Evolutionary conservation across 768 basidiomycete species (phyloP).

Genomic region (Coprinellus aureogranulatus): DNA sequence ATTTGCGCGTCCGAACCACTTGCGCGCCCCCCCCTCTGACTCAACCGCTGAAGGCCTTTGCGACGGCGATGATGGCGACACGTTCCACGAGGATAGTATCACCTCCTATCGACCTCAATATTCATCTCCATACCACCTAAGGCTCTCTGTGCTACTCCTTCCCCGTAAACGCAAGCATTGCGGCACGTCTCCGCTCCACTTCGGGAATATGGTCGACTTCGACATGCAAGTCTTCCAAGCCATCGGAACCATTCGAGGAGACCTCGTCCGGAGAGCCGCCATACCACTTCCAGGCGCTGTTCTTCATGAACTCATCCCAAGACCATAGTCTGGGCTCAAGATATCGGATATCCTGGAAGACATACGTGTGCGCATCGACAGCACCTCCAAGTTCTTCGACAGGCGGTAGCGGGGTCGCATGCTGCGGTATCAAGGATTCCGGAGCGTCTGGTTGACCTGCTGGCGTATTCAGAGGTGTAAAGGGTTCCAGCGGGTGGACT

Average conservation of each 20-base stretch:
- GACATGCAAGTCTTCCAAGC: not conserved
- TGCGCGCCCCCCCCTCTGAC: too few relatives aligned
- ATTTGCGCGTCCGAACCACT: too few relatives aligned
- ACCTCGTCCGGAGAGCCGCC: not conserved
- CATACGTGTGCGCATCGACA: constrained; percentile 67
- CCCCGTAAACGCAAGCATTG: not conserved
- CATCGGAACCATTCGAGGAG: not conserved
- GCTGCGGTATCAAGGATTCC: constrained; percentile 35
- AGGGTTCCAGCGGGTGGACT: constrained; percentile 54
- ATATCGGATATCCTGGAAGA: constrained; percentile 49
- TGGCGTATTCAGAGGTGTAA: constrained; percentile 33
- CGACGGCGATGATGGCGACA: too few relatives aligned
- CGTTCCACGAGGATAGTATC: too few relatives aligned
- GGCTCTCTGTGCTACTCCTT: not conserved
- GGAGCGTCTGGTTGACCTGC: constrained; percentile 23
- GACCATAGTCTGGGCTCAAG: constrained; percentile 72
- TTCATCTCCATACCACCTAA: too few relatives aligned
- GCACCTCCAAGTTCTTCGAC: constrained; percentile 28
- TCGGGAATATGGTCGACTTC: not conserved
- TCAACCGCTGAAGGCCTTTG: too few relatives aligned
- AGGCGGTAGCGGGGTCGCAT: constrained; percentile 41
- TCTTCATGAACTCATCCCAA: constrained; percentile 74
- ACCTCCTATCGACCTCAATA: too few relatives aligned
- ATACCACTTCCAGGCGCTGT: constrained; percentile 77
- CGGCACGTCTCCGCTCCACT: not conserved